A percentile compares a stretch with the other conserved stretches of the same genome.
Conservation (phyloP, 257 asterid species). For the Ballota nigra region DNA sequence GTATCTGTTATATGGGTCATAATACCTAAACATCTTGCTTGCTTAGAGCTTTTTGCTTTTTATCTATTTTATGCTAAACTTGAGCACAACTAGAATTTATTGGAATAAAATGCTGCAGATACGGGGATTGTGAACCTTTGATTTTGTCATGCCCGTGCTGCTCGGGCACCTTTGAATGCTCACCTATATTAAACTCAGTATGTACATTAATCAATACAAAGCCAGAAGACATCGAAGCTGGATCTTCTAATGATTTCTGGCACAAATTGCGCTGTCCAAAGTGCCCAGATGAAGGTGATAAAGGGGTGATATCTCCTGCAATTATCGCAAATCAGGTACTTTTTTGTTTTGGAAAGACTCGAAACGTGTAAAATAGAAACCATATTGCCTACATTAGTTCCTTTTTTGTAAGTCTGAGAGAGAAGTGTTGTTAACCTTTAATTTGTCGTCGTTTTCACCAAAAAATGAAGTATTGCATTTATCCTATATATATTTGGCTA, state of each 20-base stretch:
- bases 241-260: constrained; percentile 57
- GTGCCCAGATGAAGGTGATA: constrained; percentile 76
- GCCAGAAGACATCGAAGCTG: constrained; percentile 39
- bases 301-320: constrained; percentile 64
- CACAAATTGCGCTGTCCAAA: constrained; percentile 67
- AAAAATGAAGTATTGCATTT: not conserved
- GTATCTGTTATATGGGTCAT: too few species aligned
- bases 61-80: too few species aligned
- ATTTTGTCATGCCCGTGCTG: constrained; percentile 86
- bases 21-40: too few species aligned
- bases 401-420: not conserved
- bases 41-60: not conserved
- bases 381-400: not conserved
- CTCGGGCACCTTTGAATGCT: constrained; percentile 58
- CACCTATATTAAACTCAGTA: constrained; percentile 62
- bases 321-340: constrained; percentile 82
- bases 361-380: not conserved
- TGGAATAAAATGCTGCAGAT: constrained; percentile 49
- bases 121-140: constrained; percentile 77
- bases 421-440: too few species aligned
- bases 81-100: not conserved
- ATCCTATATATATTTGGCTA: too few species aligned
- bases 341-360: not conserved
- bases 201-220: constrained; percentile 50
- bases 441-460: not conserved